Evolutionary conservation across 2,329 filamentous ascomycete genomes (phyloP).

Genomic region (Drechslerella stenobrocha): DNA sequence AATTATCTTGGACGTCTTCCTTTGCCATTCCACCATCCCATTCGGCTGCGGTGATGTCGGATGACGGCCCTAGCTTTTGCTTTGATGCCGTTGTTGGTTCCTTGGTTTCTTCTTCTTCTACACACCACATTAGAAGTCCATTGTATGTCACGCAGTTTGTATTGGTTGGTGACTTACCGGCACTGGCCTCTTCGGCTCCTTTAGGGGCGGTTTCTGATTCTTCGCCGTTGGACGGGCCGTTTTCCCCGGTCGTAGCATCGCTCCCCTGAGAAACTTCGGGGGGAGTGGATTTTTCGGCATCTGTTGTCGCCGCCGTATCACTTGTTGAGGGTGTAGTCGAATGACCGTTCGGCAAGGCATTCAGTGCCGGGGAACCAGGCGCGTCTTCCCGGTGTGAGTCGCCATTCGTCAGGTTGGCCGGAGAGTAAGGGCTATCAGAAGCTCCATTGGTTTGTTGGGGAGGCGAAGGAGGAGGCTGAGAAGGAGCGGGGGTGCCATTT

Average conservation of each 20-base stretch:
- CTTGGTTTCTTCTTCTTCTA: constrained; percentile 18
- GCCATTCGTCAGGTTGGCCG: constrained; percentile 13
- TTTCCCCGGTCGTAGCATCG: constrained; percentile 17
- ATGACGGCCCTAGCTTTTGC: constrained; percentile 42
- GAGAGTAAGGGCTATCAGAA: constrained; percentile 13
- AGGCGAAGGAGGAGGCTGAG: constrained; percentile 6
- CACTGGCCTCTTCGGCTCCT: constrained; percentile 10
- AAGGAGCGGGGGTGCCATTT: constrained; percentile 27
- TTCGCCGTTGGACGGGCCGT: constrained; percentile 6
- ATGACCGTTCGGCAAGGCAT: constrained; percentile 15
- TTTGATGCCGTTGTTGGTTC: constrained; percentile 12
- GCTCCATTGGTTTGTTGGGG: constrained; percentile 20
- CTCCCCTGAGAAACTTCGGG: constrained; percentile 8
- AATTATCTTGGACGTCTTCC: constrained; percentile 41
- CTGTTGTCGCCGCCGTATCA: constrained; percentile 4
- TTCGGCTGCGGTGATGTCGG: constrained; percentile 43
- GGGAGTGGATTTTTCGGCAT: constrained; percentile 13
- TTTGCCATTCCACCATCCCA: constrained; percentile 48
- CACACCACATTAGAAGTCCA: neutral
- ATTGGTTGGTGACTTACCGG: constrained; percentile 13
- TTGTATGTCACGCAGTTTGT: neutral
- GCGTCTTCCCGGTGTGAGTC: constrained; percentile 27
- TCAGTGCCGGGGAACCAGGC: constrained; percentile 1
- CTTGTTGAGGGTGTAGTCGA: constrained; percentile 10
- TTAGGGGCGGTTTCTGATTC: constrained; percentile 22